Percentiles rank a stretch among this genome's conserved stretches.
phyloP scores from a whole-genome alignment of 1,284 basidiomycete species.

The Neotropicomus parvogracilis region DNA sequence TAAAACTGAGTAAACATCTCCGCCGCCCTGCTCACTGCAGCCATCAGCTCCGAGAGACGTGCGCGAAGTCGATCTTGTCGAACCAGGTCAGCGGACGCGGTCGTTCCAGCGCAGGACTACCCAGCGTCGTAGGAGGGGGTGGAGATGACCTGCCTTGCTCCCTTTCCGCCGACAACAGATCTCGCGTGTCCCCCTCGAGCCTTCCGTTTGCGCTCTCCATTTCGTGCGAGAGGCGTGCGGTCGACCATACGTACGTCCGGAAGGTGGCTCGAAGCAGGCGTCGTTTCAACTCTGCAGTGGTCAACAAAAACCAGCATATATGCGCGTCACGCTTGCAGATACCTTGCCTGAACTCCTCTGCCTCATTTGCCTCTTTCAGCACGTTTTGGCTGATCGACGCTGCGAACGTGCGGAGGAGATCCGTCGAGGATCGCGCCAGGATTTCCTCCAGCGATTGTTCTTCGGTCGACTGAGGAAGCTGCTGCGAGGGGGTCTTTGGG shows the following conservation, averaged over 20 bases:
- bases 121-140: slow-evolving; percentile 14
- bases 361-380: slow-evolving; percentile 21
- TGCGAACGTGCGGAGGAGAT: slow-evolving; percentile 22
- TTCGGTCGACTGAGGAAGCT: background rate
- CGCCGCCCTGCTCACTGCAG: slow-evolving; percentile 26
- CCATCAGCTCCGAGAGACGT: slow-evolving; percentile 27
- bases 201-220: slow-evolving; percentile 8
- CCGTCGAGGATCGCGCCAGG: slow-evolving; percentile 17
- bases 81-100: slow-evolving; percentile 12
- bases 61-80: slow-evolving; percentile 23
- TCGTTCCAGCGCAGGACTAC: slow-evolving; percentile 16
- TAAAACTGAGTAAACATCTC: slow-evolving; percentile 24
- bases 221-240: slow-evolving; percentile 24
- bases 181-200: slow-evolving; percentile 25
- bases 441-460: slow-evolving; percentile 24
- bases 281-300: slow-evolving; percentile 22
- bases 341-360: slow-evolving; percentile 33
- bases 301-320: slow-evolving; percentile 26
- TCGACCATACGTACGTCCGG: slow-evolving; percentile 27
- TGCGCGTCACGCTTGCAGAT: slow-evolving; percentile 21
- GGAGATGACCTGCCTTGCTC: slow-evolving; percentile 42
- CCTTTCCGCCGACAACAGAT: slow-evolving; percentile 24
- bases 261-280: slow-evolving; percentile 20
- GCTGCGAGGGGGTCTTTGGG: slow-evolving; percentile 1
- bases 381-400: slow-evolving; percentile 16